Evolutionary conservation across 2,329 filamentous ascomycete genomes (phyloP).

Genomic region (Bretziella fagacearum): DNA sequence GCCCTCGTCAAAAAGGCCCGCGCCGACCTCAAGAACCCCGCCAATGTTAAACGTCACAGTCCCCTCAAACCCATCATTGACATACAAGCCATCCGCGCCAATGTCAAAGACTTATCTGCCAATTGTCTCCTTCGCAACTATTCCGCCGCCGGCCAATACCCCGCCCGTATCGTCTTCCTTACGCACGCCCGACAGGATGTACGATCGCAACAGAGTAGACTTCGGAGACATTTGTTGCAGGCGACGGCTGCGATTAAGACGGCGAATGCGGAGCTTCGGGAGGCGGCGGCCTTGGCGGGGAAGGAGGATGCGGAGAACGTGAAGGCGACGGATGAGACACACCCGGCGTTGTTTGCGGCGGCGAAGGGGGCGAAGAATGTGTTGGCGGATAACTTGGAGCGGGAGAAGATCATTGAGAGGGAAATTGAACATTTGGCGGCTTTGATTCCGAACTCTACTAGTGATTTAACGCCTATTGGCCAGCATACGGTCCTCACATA

Average conservation of each 20-base stretch:
- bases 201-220: background rate
- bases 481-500: conserved; percentile 52
- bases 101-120: conserved; percentile 60
- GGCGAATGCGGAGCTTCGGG: conserved; percentile 18
- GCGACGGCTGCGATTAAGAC: background rate
- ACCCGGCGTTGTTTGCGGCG: conserved; percentile 41
- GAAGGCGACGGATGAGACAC: conserved; percentile 23
- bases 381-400: conserved; percentile 41
- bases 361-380: conserved; percentile 47
- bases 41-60: conserved; percentile 35
- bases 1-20: background rate
- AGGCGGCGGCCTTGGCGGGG: conserved; percentile 27
- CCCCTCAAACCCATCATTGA: conserved; percentile 69
- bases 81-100: conserved; percentile 77
- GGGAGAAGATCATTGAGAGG: conserved; percentile 39
- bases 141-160: conserved; percentile 34
- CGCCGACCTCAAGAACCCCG: background rate
- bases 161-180: conserved; percentile 37
- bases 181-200: conserved; percentile 25
- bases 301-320: conserved; percentile 22
- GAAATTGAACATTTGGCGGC: conserved; percentile 62
- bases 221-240: background rate
- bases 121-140: conserved; percentile 85
- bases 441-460: conserved; percentile 75
- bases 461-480: conserved; percentile 53